Percentiles rank a stretch among this genome's conserved stretches.
phyloP scores from a whole-genome alignment of 2,329 filamentous ascomycete genomes.

The Trichophyton mentagrophytes region DNA sequence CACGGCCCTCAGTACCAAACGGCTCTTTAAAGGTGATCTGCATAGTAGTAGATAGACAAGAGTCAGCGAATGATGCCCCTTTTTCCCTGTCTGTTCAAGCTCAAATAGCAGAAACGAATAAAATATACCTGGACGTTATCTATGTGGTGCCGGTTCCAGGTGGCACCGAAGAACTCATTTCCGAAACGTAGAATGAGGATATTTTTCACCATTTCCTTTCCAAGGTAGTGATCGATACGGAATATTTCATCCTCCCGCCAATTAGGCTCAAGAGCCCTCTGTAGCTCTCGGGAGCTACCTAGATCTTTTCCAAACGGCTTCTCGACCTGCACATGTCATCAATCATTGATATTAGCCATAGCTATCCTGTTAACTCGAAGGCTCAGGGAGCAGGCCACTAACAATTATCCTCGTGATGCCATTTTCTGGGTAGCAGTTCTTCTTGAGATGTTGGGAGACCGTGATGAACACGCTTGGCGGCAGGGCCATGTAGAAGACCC shows the following conservation, averaged over 20 bases:
- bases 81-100: not conserved
- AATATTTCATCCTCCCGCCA: constrained; percentile 99
- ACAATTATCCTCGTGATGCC: constrained; percentile 93
- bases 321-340: constrained; percentile 55
- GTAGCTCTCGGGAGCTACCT: constrained; percentile 81
- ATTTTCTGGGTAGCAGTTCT: constrained; percentile 84
- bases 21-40: constrained; percentile 97
- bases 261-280: constrained; percentile 87
- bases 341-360: not conserved
- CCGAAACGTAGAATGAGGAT: constrained; percentile 95
- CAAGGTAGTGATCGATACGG: constrained; percentile 98
- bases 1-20: constrained; percentile 93
- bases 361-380: too few species aligned
- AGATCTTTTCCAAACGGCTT: constrained; percentile 99
- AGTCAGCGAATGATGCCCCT: not conserved
- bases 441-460: constrained; percentile 93
- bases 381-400: constrained; percentile 26
- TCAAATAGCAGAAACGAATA: not conserved
- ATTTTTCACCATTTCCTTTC: constrained; percentile 99
- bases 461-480: constrained; percentile 96
- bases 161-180: constrained; percentile 96
- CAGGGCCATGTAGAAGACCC: constrained; percentile 98
- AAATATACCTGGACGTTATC: constrained; percentile 71
- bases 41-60: constrained; percentile 9
- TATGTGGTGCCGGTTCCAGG: constrained; percentile 98